A percentile compares a stretch with the other conserved stretches of the same genome.
phyloP scores from a whole-genome alignment of 2,329 filamentous ascomycete genomes.

The Clarireedia monteithiana region DNA sequence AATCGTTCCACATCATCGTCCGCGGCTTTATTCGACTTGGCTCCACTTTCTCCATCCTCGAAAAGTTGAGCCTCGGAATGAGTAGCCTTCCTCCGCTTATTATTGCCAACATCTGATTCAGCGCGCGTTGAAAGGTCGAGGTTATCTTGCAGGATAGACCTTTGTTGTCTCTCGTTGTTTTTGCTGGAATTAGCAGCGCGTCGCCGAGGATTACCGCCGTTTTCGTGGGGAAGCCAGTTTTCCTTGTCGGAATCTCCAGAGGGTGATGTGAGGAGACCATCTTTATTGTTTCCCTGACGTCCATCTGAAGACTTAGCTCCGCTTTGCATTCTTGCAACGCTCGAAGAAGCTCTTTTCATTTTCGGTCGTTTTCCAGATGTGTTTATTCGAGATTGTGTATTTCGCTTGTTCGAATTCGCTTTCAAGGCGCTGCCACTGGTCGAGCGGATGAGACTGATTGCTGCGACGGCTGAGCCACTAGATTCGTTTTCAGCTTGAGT shows the following conservation, averaged over 20 bases:
- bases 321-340: constrained; percentile 52
- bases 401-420: constrained; percentile 57
- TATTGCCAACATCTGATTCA: constrained; percentile 17
- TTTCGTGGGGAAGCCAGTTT: constrained; percentile 64
- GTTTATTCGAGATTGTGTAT: constrained; percentile 37
- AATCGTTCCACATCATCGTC: constrained; percentile 65
- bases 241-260: constrained; percentile 86
- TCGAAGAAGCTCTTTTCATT: constrained; percentile 53
- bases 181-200: constrained; percentile 25
- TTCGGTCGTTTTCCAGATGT: constrained; percentile 51
- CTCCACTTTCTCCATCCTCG: constrained; percentile 37
- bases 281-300: constrained; percentile 25
- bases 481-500: constrained; percentile 75
- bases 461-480: constrained; percentile 70
- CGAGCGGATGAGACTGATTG: constrained; percentile 73
- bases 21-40: constrained; percentile 5
- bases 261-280: constrained; percentile 38
- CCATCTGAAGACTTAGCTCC: constrained; percentile 22
- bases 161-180: constrained; percentile 14
- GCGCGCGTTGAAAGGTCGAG: constrained; percentile 20
- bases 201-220: constrained; percentile 34
- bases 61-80: constrained; percentile 40
- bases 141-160: constrained; percentile 24
- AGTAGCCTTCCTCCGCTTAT: constrained; percentile 18
- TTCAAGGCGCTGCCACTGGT: constrained; percentile 48